phyloP scores from a whole-genome alignment of 2,329 filamentous ascomycete species.

The Zymoseptoria pseudotritici region DNA sequence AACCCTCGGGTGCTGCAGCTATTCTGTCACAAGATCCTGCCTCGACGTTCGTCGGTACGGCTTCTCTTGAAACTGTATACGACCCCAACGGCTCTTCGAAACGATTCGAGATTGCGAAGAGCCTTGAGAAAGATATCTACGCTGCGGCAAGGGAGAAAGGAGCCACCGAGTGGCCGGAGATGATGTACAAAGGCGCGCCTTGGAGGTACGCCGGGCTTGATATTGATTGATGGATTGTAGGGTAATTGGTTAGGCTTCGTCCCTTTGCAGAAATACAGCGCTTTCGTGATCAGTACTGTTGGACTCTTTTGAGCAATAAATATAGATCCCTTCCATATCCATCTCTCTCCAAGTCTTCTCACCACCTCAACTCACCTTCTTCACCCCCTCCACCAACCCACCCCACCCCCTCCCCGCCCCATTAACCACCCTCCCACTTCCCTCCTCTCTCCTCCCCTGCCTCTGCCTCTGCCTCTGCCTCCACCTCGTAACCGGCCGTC shows the following conservation, averaged over 20 bases:
- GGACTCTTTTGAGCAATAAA: too few species aligned
- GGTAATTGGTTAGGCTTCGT: background rate
- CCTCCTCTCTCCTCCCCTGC: slow-evolving; percentile 1
- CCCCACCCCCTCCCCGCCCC: background rate
- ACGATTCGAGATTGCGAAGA: background rate
- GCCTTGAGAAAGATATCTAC: background rate
- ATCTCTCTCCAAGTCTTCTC: too few species aligned
- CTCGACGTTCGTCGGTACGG: background rate
- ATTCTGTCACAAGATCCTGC: background rate
- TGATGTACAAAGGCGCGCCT: background rate
- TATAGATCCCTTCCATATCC: too few species aligned
- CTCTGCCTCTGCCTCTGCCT: slow-evolving; percentile 4
- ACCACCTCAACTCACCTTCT: background rate
- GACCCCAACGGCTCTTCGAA: background rate
- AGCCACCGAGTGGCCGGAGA: background rate
- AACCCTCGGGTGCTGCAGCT: background rate
- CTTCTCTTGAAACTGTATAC: background rate
- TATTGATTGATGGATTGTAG: background rate
- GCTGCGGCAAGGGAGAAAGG: background rate
- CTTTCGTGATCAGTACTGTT: too few species aligned
- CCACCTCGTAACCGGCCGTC: slow-evolving; percentile 41
- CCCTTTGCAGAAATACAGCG: background rate
- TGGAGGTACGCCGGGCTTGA: background rate
- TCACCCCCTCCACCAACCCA: background rate
- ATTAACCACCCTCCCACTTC: background rate